Evolutionary conservation across 2,329 filamentous ascomycete species (phyloP).

Genomic region (Aspergillus tanneri): DNA sequence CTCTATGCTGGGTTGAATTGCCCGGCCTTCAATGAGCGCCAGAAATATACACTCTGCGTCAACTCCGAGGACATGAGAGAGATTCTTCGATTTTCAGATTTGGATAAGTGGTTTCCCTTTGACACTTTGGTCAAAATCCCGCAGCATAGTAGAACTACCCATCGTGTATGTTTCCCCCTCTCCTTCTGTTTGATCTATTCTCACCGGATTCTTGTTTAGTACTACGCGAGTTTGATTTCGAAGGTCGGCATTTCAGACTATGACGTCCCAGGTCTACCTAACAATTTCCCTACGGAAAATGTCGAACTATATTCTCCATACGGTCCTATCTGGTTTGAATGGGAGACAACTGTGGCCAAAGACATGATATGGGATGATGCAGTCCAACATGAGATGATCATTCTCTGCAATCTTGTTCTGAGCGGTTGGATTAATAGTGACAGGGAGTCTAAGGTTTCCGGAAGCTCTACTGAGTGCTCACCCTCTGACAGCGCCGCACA

Average conservation of each 20-base stretch:
- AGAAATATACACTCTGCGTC: slow-evolving; percentile 38
- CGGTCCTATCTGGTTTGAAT: slow-evolving; percentile 31
- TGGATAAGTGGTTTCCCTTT: slow-evolving; percentile 41
- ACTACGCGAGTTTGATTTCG: slow-evolving; percentile 27
- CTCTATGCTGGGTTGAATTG: slow-evolving; percentile 43
- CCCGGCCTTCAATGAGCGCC: slow-evolving; percentile 46
- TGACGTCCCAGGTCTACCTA: slow-evolving; percentile 14
- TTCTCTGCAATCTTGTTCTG: slow-evolving; percentile 23
- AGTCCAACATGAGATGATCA: slow-evolving; percentile 22
- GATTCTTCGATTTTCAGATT: slow-evolving; percentile 24
- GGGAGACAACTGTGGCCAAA: slow-evolving; percentile 19
- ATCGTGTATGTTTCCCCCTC: slow-evolving; percentile 27
- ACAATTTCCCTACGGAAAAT: slow-evolving; percentile 21
- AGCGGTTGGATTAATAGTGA: slow-evolving; percentile 20
- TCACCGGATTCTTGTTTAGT: slow-evolving; percentile 16
- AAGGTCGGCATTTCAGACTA: slow-evolving; percentile 15
- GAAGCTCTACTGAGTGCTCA: neutral
- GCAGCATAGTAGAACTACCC: slow-evolving; percentile 17
- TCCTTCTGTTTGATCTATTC: neutral
- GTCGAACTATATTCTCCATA: slow-evolving; percentile 26
- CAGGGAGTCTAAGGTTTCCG: slow-evolving; percentile 7
- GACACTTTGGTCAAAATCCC: slow-evolving; percentile 35
- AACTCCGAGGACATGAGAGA: slow-evolving; percentile 26
- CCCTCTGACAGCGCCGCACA: slow-evolving; percentile 1
- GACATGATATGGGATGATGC: slow-evolving; percentile 23